Evolutionary conservation across 805 yeast species (phyloP).

Genomic region (Wickerhamiella bombiphila): DNA sequence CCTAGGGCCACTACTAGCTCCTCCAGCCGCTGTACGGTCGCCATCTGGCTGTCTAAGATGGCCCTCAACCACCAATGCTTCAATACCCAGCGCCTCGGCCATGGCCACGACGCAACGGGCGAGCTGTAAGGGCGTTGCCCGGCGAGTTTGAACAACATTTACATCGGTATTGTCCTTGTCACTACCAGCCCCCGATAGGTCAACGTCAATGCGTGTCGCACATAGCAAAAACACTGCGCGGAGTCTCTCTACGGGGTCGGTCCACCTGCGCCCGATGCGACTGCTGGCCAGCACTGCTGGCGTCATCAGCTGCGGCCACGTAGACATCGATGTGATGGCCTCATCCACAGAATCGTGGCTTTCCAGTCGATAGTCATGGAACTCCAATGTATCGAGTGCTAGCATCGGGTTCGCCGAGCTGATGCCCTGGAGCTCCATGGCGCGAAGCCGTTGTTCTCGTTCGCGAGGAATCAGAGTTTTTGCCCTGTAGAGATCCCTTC

Average conservation of each 20-base stretch:
- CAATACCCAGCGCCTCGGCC: constrained; percentile 53
- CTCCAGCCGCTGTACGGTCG: constrained; percentile 23
- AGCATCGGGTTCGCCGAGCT: constrained; percentile 11
- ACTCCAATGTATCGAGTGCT: constrained; percentile 7
- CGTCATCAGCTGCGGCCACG: constrained; percentile 30
- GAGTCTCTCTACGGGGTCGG: constrained; percentile 41
- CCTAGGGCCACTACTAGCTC: constrained; percentile 17
- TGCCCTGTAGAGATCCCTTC: constrained; percentile 55
- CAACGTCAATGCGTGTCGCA: constrained; percentile 41
- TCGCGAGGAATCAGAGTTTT: constrained; percentile 55
- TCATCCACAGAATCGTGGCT: constrained; percentile 20
- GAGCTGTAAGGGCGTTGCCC: constrained; percentile 55
- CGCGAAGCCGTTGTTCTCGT: constrained; percentile 51
- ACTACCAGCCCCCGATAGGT: constrained; percentile 21
- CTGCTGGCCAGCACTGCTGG: constrained; percentile 42
- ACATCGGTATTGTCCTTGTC: constrained; percentile 6
- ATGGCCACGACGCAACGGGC: constrained; percentile 64
- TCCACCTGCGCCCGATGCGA: constrained; percentile 38
- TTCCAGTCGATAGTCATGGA: constrained; percentile 18
- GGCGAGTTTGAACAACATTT: constrained; percentile 29
- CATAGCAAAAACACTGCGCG: constrained; percentile 52
- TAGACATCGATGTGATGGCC: constrained; percentile 20
- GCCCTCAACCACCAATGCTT: constrained; percentile 67
- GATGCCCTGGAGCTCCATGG: constrained; percentile 24
- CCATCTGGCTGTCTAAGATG: constrained; percentile 68